These are phyloP conservation scores for Lactarius sp. DNA, from an alignment of 768 basidiomycete genomes.

Conservation along the genomic window DNA sequence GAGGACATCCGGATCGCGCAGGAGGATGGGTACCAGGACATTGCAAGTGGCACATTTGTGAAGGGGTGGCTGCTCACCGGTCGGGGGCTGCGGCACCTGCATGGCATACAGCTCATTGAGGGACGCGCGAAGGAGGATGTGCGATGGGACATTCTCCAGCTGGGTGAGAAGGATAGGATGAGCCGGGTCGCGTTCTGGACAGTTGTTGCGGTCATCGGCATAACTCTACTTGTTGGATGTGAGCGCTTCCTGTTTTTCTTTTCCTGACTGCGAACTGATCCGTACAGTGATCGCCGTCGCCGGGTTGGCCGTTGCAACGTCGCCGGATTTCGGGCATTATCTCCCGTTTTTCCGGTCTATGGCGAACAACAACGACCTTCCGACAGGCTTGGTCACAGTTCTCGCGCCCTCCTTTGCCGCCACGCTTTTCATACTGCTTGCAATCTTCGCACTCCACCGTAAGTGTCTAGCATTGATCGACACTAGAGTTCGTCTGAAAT, in stretches of 20 bases:
- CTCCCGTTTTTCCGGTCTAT: constrained; percentile 59
- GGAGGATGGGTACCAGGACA: constrained; percentile 59
- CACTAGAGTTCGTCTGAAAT: not conserved
- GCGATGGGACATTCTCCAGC: constrained; percentile 71
- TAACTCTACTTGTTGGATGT: constrained; percentile 58
- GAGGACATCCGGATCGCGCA: constrained; percentile 67
- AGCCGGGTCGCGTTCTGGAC: constrained; percentile 54
- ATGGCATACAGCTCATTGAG: constrained; percentile 64
- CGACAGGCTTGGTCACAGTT: constrained; percentile 59
- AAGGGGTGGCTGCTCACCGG: constrained; percentile 81
- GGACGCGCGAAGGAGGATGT: constrained; percentile 81
- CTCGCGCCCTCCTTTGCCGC: constrained; percentile 63
- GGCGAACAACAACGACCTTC: constrained; percentile 44
- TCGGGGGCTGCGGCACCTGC: constrained; percentile 56
- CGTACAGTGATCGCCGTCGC: constrained; percentile 61
- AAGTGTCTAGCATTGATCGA: constrained; percentile 29
- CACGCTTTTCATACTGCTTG: constrained; percentile 52
- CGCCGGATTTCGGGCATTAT: constrained; percentile 70
- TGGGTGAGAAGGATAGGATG: constrained; percentile 41
- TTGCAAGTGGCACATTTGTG: constrained; percentile 62
- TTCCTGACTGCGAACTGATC: not conserved
- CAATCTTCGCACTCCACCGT: constrained; percentile 53
- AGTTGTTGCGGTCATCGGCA: constrained; percentile 43
- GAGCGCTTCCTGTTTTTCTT: constrained; percentile 33
- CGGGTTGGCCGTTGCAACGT: constrained; percentile 60